phyloP scores from a whole-genome alignment of 805 yeast species.

The Hanseniaspora occidentalis region DNA sequence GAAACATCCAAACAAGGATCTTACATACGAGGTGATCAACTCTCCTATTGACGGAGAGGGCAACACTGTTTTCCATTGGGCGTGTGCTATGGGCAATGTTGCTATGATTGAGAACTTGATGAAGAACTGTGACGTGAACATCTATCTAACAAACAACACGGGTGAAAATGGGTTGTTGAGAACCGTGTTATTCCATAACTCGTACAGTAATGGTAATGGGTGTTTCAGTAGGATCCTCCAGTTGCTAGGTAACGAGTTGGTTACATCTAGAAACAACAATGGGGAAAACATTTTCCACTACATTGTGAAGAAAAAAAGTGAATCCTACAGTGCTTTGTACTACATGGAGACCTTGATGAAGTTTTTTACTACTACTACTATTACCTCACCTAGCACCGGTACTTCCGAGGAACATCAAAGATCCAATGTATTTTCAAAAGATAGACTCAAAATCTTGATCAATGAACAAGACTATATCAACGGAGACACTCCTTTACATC shows the following conservation, averaged over 20 bases:
- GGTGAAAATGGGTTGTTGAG: conserved; percentile 87
- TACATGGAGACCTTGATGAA: conserved; percentile 52
- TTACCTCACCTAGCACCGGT: no score
- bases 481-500: conserved; percentile 2
- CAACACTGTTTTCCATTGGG: conserved; percentile 94
- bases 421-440: background rate
- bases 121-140: conserved; percentile 25
- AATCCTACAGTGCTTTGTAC: conserved; percentile 70
- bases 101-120: conserved; percentile 65
- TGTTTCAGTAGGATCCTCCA: conserved; percentile 64
- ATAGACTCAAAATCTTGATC: background rate
- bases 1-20: conserved; percentile 39
- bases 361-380: no score
- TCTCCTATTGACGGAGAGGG: conserved; percentile 89
- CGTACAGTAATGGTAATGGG: conserved; percentile 57
- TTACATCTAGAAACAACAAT: conserved; percentile 3
- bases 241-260: conserved; percentile 30
- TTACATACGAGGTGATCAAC: conserved; percentile 38
- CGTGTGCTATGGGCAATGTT: conserved; percentile 86
- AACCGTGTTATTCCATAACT: conserved; percentile 76
- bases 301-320: conserved; percentile 45
- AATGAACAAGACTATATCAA: background rate
- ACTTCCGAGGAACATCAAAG: no score
- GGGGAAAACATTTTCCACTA: conserved; percentile 44
- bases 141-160: conserved; percentile 41